A percentile compares a stretch with the other conserved stretches of the same genome.
phyloP scores from a whole-genome alignment of 306 rosid species.

The Quercus glauca region DNA sequence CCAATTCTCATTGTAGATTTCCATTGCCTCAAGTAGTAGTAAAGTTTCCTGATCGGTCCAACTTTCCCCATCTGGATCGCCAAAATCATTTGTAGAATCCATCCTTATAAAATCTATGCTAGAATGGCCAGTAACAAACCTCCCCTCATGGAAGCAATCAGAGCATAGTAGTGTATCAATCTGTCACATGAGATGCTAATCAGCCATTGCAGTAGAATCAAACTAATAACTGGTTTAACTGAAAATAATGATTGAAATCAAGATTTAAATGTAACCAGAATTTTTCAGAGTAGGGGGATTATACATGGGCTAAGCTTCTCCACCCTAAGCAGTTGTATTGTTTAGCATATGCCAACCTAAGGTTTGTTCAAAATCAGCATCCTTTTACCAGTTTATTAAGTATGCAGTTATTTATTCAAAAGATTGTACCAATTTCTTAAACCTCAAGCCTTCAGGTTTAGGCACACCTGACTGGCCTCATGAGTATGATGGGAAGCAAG shows the following conservation, averaged over 20 bases:
- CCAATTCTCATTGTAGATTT: constrained; percentile 89
- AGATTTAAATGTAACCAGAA: not conserved
- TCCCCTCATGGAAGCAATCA: constrained; percentile 91
- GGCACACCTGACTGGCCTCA: no score
- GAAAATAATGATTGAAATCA: constrained; percentile 5
- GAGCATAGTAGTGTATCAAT: constrained; percentile 77
- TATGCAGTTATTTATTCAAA: no score
- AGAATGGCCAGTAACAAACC: constrained; percentile 82
- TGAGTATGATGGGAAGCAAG: no score
- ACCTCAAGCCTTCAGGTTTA: no score
- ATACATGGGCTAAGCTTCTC: no score
- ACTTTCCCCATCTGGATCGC: constrained; percentile 78
- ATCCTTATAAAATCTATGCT: constrained; percentile 71
- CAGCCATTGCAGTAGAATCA: constrained; percentile 12
- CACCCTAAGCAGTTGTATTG: no score
- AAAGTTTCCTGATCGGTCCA: constrained; percentile 99
- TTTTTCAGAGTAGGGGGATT: no score
- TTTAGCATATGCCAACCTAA: no score
- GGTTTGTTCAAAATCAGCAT: no score
- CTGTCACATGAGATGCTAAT: constrained; percentile 47
- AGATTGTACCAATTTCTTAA: no score
- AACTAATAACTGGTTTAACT: constrained; percentile 9
- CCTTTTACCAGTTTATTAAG: no score
- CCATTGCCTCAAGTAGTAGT: constrained; percentile 90
- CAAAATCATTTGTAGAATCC: constrained; percentile 69